phyloP scores from a whole-genome alignment of 495 filamentous ascomycete genomes.

The Hypoxylon rickii region DNA sequence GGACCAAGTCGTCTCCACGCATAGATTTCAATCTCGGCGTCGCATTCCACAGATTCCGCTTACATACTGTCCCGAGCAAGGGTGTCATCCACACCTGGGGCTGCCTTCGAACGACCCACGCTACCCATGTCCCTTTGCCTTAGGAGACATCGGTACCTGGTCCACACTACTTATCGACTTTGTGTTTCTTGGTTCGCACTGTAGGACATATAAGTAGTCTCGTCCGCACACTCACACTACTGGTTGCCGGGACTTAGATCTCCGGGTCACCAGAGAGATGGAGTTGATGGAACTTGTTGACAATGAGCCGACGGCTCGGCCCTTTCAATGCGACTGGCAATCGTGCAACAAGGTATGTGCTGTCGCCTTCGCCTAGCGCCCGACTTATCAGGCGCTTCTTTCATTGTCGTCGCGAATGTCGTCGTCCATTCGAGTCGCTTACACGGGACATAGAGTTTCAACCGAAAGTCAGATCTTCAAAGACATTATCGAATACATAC shows the following conservation, averaged over 20 bases:
- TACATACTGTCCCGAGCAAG: constrained; percentile 43
- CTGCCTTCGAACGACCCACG: constrained; percentile 37
- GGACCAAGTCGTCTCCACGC: constrained; percentile 29
- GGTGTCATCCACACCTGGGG: constrained; percentile 41
- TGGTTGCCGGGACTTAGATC: constrained; percentile 26
- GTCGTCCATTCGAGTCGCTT: constrained; percentile 22
- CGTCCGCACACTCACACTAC: constrained; percentile 38
- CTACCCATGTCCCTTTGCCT: constrained; percentile 26
- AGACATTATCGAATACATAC: constrained; percentile 90
- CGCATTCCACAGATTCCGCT: constrained; percentile 49
- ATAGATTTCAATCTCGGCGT: constrained; percentile 42
- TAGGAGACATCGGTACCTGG: constrained; percentile 29
- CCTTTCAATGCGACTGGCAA: constrained; percentile 59
- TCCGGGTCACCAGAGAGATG: constrained; percentile 47
- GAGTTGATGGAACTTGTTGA: constrained; percentile 60
- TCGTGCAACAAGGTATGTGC: constrained; percentile 56
- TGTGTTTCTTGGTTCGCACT: constrained; percentile 31
- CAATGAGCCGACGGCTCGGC: constrained; percentile 55
- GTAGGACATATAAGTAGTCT: constrained; percentile 45
- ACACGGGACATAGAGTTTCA: constrained; percentile 71
- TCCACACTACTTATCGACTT: constrained; percentile 24
- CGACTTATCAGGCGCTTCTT: not conserved
- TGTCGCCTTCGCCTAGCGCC: not conserved
- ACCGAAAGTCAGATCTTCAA: constrained; percentile 89
- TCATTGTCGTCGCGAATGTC: not conserved